phyloP scores from a whole-genome alignment of 1,284 basidiomycete genomes.

The Cutaneotrichosporon spelunceum region DNA sequence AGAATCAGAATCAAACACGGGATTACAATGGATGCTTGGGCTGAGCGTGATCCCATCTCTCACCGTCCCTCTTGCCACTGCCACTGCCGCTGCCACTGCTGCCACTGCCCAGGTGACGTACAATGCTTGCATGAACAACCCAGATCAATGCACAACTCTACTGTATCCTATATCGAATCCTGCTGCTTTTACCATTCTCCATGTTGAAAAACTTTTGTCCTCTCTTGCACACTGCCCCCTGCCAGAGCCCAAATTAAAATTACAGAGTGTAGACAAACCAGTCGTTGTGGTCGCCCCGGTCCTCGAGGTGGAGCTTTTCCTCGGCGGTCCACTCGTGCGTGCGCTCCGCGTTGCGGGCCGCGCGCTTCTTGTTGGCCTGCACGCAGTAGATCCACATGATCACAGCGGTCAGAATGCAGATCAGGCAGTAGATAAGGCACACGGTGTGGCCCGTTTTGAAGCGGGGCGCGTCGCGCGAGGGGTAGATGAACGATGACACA shows the following conservation, averaged over 20 bases:
- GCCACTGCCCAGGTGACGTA: neutral
- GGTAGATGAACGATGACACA: conserved; percentile 55
- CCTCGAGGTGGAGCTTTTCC: conserved; percentile 34
- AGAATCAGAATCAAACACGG: too few relatives aligned
- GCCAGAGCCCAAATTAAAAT: neutral
- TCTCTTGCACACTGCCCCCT: neutral
- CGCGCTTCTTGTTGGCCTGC: conserved; percentile 30
- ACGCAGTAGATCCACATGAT: conserved; percentile 30
- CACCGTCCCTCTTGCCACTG: too few relatives aligned
- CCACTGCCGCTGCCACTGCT: too few relatives aligned
- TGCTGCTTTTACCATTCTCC: neutral
- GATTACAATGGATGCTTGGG: too few relatives aligned
- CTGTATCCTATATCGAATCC: too few relatives aligned
- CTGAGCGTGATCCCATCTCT: too few relatives aligned
- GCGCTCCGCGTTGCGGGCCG: conserved; percentile 31
- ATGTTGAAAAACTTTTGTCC: neutral
- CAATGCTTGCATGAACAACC: neutral
- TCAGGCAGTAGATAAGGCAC: conserved; percentile 32
- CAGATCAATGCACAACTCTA: neutral
- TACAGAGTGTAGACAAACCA: conserved; percentile 42
- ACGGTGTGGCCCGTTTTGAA: conserved; percentile 38
- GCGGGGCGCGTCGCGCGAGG: conserved; percentile 27
- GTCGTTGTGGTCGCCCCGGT: conserved; percentile 38
- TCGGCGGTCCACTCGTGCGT: conserved; percentile 34
- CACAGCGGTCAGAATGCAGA: conserved; percentile 26